These are phyloP conservation scores for Brassica balearica DNA, from an alignment of 441 rosid species.

Conservation along the genomic window DNA sequence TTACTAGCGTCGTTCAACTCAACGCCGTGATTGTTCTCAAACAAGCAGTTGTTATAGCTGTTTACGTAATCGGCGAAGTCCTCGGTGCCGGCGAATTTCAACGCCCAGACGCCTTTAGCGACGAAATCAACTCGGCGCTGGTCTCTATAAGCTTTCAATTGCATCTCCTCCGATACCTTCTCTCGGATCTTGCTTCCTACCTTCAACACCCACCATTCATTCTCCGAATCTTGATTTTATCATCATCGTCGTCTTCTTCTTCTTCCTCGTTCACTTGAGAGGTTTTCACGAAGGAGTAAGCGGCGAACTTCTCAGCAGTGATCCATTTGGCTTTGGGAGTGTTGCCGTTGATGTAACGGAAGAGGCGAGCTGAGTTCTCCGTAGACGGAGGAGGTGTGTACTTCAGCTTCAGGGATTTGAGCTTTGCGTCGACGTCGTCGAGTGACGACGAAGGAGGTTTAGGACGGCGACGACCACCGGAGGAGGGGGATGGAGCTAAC, in stretches of 20 bases:
- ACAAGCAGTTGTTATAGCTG: slow-evolving; percentile 73
- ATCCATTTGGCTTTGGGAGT: slow-evolving; percentile 97
- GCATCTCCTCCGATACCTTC: slow-evolving; percentile 73
- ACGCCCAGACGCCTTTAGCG: slow-evolving; percentile 85
- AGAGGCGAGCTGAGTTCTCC: slow-evolving; percentile 73
- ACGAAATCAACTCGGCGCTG: slow-evolving; percentile 94
- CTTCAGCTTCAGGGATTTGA: slow-evolving; percentile 76
- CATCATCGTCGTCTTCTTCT: slow-evolving; percentile 62
- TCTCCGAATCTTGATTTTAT: slow-evolving; percentile 53
- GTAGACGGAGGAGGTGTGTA: slow-evolving; percentile 57
- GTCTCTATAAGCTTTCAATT: slow-evolving; percentile 68
- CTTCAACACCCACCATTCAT: slow-evolving; percentile 79
- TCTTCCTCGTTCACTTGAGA: slow-evolving; percentile 52
- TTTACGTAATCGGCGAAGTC: slow-evolving; percentile 57
- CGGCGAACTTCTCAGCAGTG: slow-evolving; percentile 67
- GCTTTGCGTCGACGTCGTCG: slow-evolving; percentile 82
- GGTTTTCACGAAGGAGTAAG: slow-evolving; percentile 65
- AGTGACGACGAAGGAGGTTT: slow-evolving; percentile 71
- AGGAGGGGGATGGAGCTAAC: slow-evolving; percentile 57
- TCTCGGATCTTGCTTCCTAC: slow-evolving; percentile 68
- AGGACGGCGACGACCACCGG: slow-evolving; percentile 43
- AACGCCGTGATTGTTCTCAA: slow-evolving; percentile 81
- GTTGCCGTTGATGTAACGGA: slow-evolving; percentile 81
- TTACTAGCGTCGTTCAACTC: slow-evolving; percentile 82
- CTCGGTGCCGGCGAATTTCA: slow-evolving; percentile 70